phyloP scores from a whole-genome alignment of 75 land plant species.

The Gnetum montanum region DNA sequence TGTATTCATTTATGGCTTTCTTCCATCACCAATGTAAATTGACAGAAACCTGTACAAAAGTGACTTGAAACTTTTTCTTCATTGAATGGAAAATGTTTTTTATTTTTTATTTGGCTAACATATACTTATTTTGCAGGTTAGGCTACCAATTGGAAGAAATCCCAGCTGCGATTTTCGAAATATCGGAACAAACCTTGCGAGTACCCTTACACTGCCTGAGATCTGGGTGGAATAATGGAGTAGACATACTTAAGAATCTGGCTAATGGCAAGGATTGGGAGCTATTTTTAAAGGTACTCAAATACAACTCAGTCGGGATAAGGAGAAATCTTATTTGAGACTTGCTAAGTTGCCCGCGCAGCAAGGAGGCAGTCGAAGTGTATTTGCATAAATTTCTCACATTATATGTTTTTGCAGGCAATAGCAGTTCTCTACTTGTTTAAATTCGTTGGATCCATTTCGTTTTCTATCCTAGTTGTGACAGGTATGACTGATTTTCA shows the following conservation, averaged over 20 bases:
- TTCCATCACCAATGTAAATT: constrained; percentile 65
- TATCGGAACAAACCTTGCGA: constrained; percentile 26
- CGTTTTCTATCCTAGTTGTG: constrained; percentile 13
- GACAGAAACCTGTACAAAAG: constrained; percentile 13
- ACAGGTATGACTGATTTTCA: constrained; percentile 20
- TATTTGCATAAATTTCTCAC: neutral
- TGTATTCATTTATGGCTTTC: constrained; percentile 44
- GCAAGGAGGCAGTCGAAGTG: neutral
- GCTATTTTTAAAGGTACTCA: constrained; percentile 46
- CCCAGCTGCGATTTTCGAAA: constrained; percentile 20
- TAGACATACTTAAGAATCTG: constrained; percentile 8
- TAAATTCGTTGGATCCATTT: constrained; percentile 12
- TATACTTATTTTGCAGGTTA: constrained; percentile 20
- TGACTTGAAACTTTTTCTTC: neutral
- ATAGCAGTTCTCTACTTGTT: constrained; percentile 10
- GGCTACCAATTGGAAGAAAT: constrained; percentile 20
- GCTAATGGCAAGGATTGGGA: constrained; percentile 36
- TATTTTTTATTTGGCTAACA: neutral
- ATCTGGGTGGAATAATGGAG: constrained; percentile 30
- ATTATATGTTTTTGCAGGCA: neutral
- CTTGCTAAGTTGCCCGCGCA: neutral
- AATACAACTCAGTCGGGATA: neutral
- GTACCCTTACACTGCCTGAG: constrained; percentile 11
- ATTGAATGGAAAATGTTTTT: neutral
- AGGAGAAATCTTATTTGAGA: neutral